A percentile compares a stretch with the other conserved stretches of the same genome.
Conservation (phyloP, 2,329 filamentous ascomycete genomes). For the Fusarium albosuccineum region DNA sequence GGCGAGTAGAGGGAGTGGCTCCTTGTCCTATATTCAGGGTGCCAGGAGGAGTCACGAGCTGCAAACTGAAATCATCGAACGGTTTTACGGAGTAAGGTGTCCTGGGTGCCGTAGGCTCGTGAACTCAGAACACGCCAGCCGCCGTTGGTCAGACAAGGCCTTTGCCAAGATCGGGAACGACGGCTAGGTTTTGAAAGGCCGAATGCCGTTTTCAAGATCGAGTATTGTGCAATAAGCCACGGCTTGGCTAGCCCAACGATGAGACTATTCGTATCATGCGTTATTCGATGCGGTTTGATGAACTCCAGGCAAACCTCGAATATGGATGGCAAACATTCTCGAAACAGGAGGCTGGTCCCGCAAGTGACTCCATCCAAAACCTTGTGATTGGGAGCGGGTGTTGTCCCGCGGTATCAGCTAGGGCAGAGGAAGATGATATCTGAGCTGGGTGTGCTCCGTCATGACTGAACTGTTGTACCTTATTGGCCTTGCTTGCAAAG, state of each 20-base stretch:
- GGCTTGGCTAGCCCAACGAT: background rate
- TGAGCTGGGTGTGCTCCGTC: background rate
- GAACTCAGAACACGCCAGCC: background rate
- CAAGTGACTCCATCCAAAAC: background rate
- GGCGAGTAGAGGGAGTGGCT: conserved; percentile 3
- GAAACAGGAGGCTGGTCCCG: background rate
- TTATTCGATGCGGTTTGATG: background rate
- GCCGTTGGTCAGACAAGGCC: background rate
- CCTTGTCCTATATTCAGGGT: background rate
- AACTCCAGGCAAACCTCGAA: background rate
- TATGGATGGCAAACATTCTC: conserved; percentile 1
- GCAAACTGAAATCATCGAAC: no score
- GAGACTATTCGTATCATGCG: background rate
- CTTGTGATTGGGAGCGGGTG: background rate
- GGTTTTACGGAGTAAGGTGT: background rate
- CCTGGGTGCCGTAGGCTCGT: background rate
- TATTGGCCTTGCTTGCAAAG: conserved; percentile 1
- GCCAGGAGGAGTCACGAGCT: background rate
- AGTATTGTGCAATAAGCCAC: background rate
- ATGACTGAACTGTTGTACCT: background rate
- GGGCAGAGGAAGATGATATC: no score
- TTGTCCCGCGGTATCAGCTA: no score
- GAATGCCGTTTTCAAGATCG: background rate
- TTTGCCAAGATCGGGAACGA: background rate
- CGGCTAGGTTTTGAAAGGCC: background rate